Evolutionary conservation across 345 rosid species (phyloP), one percentile per base, ranked within the genome.

Genomic region (Citrus inodora): DNA sequence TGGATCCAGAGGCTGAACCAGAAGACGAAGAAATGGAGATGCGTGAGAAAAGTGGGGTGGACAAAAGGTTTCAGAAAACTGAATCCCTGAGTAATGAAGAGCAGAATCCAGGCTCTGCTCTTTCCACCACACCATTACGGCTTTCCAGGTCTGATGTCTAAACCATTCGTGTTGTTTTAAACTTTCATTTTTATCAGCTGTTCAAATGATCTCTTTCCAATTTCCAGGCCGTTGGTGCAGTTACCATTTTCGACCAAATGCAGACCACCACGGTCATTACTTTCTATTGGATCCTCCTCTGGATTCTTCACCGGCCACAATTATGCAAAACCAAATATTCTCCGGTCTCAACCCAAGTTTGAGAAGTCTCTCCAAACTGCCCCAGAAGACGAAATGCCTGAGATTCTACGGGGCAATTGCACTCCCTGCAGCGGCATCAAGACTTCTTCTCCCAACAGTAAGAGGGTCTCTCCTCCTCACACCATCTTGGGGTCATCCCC

Each of bases 391-490:
- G 86, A 88, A 67, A 86, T 92, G 82, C 98, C 98, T 0, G 93
- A 91, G 76, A 84, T 90, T 80, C 92, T 96, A 5, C 82, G 69
- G 71, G 87, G 82, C 71, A 84, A 79, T 79, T 55, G 67, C 64
- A 75, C 94, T 56, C 92, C 97, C 5, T 76, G 65, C 25, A 51
- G 87, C 4, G 87, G 81, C 69, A 64, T 87, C 70, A 97, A 92
- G 86, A 86, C 89, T 16, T 79, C 83, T 42, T 94, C 98, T 74
- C 99, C 99, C 53, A 97, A 94, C 86, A 84, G 94, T 82, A 97
- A 94, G 91, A 93, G 99, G 90, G 90, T 97, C 74, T 94, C 98
- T 82, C 98, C 97, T 27, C 98, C 98, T 30, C 88, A 90, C 24
- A 70, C 73, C 4, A 85, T 85, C 80, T 80, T 89, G 6, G 90